Percentiles rank a stretch among this genome's conserved stretches.
Evolutionary conservation across 1,284 basidiomycete genomes (phyloP).

Genomic region (Lignosus rhinocerotis): DNA sequence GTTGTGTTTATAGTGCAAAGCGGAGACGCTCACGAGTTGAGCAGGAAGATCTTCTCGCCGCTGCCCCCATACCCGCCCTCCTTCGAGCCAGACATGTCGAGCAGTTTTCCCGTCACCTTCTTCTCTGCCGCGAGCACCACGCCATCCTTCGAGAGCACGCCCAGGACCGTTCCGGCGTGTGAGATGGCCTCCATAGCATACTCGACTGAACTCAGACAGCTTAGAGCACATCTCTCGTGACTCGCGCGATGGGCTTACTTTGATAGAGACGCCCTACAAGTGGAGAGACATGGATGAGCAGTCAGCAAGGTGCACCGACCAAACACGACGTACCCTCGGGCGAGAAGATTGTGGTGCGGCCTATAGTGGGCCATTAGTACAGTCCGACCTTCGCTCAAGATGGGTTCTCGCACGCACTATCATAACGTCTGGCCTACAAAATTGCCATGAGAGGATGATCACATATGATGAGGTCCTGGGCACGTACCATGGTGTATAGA

Average conservation of each 20-base stretch:
- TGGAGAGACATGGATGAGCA: no score
- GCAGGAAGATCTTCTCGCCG: slow-evolving; percentile 95
- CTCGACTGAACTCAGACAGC: slow-evolving; percentile 65
- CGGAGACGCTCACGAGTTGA: slow-evolving; percentile 72
- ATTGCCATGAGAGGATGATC: neutral
- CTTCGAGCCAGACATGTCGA: slow-evolving; percentile 85
- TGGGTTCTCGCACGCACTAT: slow-evolving; percentile 58
- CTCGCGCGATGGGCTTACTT: slow-evolving; percentile 52
- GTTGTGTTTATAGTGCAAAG: neutral
- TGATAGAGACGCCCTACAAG: slow-evolving; percentile 84
- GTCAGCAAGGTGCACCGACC: neutral
- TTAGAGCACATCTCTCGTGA: neutral
- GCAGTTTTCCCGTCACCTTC: slow-evolving; percentile 97
- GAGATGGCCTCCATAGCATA: slow-evolving; percentile 99
- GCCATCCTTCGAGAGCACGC: slow-evolving; percentile 93
- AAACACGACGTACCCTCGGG: slow-evolving; percentile 74
- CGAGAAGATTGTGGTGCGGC: slow-evolving; percentile 94
- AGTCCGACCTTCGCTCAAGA: slow-evolving; percentile 16
- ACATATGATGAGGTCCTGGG: neutral
- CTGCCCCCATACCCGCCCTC: slow-evolving; percentile 91
- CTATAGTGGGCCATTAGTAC: slow-evolving; percentile 40
- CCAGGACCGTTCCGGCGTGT: slow-evolving; percentile 93
- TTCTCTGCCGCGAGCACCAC: slow-evolving; percentile 99
- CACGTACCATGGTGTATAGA: slow-evolving; percentile 39
- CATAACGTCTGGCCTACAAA: slow-evolving; percentile 81